Base-by-base conservation (phyloP, 1,139 yeast species). In the Nematodospora anomalae region DNA sequence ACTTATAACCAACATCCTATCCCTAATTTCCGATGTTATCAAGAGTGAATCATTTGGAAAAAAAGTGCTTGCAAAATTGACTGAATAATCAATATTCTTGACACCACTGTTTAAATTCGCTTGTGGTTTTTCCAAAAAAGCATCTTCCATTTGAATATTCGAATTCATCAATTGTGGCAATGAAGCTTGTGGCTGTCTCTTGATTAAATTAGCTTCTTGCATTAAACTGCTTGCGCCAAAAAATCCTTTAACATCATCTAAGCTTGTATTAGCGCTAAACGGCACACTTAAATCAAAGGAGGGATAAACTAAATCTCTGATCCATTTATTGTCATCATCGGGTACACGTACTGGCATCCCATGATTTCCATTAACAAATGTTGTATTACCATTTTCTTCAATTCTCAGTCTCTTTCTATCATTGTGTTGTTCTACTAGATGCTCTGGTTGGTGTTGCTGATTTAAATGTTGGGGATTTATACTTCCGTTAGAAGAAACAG, bases 271-370 rank as follows among this genome's bases (percentile, higher is more conserved):
- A 8, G 37, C 37, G 35, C 43, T 43, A n/a, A 42, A 39, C 15
- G 46, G 42, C 24, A 45, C 14, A 27, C 38, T 45, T 24, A 39
- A 37, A 47, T 77, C 81, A 53, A 77, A 70, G 26, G 92, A 80
- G 16, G 85, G 72, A 40, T 71, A 75, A 35, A 80, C 78, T 44
- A 82, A 79, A 60, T 80, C 83, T 42, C 77, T 70, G 35, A 87
- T 52, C 95, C 94, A 77, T 55, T 83, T 80, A 45, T 76, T 72
- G 38, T 64, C 59, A 36, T 49, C 41, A 28, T 31, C 34, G 23
- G 38, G 30, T 9, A 38, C 35, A 26, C 26, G 44, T 35, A 40
- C 40, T n/a, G 41, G 42, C 45, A 39, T 41, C 3, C 41, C 40
- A 26, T 41, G 37, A 27, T 39, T 41, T 13, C 42, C 44, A 31